A percentile compares a stretch with the other conserved stretches of the same genome.
Evolutionary conservation across 75 land plant species (phyloP).

Genomic region (Sequoiadendron giganteum): DNA sequence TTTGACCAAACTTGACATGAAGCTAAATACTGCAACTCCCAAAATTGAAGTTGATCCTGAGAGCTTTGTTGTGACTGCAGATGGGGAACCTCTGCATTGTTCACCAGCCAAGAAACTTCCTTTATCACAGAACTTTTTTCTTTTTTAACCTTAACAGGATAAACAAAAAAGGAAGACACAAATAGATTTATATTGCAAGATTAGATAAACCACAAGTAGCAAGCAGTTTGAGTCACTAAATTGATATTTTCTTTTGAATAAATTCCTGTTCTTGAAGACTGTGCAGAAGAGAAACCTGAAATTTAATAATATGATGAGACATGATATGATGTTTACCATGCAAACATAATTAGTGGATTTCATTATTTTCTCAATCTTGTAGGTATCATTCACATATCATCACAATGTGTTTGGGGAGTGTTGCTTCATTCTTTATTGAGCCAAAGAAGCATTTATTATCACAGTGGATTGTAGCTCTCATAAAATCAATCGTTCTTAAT

Average conservation of each 20-base stretch:
- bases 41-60: constrained; percentile 85
- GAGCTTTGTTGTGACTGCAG: constrained; percentile 69
- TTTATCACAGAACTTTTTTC: constrained; percentile 73
- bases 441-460: background rate
- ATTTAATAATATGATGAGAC: background rate
- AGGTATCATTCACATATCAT: background rate
- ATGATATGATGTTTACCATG: background rate
- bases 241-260: background rate
- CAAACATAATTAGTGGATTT: background rate
- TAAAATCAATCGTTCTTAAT: background rate
- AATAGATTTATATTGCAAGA: background rate
- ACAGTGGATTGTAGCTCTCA: background rate
- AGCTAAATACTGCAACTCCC: constrained; percentile 75
- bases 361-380: background rate
- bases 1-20: constrained; percentile 84
- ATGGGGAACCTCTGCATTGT: constrained; percentile 65
- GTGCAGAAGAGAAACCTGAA: background rate
- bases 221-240: background rate
- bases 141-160: constrained; percentile 46
- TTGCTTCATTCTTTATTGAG: background rate
- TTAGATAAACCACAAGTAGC: background rate
- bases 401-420: background rate
- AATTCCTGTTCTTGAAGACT: background rate
- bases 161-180: background rate
- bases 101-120: constrained; percentile 63